Evolutionary conservation across 2,329 filamentous ascomycete species (phyloP), one percentile per base, ranked within the genome.

Genomic region (Colletotrichum sp.): DNA sequence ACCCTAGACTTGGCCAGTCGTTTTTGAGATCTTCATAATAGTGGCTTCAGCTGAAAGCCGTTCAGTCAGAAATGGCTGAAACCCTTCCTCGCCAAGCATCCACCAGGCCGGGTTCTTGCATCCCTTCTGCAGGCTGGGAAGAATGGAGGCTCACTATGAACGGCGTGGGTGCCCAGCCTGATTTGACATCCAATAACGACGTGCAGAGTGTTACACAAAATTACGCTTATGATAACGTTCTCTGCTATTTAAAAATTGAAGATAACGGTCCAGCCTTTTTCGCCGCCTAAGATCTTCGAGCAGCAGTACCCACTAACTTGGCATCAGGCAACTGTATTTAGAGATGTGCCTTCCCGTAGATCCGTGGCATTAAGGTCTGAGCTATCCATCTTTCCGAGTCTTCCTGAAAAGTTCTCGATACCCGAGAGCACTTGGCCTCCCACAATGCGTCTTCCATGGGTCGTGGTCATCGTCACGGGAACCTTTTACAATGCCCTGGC

Each of bases 241-340:
- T 1, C 38, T n/a, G 38, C n/a, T 0, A 18, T 18, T 47, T 11
- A 1, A n/a, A n/a, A n/a, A 47, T n/a, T 13, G 36, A 47, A n/a
- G 38, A 47, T 47, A n/a, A n/a, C 6, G 38, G 9, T 15, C 18
- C 38, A 7, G 38, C 18, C 18, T 47, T 47, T 47, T 5, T 47
- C 0, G 38, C 38, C 0, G 38, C 38, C 0, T n/a, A 2, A n/a
- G 0, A 47, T n/a, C n/a, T 0, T 0, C 12, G 18, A n/a, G 38
- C 9, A 47, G 38, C 18, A 47, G 38, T 38, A 34, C 33, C 33
- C 33, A 12, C 33, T 34, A 5, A 15, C 33, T 34, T 34, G 33
- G 33, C 12, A 13, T 34, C 33, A 34, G 33, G 33, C 33, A 15
- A 15, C 12, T 13, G 33, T 34, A 34, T 34, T 34, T 34, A 34